Evolutionary conservation across 768 basidiomycete species (phyloP).

Genomic region (button mushroom (Agaricus bisporus)): DNA sequence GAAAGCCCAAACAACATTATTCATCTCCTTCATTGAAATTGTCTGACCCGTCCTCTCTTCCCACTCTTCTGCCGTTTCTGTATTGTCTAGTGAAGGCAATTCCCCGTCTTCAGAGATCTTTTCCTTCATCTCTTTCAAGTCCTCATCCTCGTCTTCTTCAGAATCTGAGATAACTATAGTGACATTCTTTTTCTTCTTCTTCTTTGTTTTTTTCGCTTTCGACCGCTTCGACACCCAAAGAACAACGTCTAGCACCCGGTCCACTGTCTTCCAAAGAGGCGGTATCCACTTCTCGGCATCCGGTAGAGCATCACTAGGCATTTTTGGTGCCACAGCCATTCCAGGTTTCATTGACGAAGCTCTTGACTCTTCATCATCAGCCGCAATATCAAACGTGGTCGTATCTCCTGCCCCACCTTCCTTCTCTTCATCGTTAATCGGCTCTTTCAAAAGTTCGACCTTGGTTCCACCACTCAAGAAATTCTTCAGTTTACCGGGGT

Average conservation of each 20-base stretch:
- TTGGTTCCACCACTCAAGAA: slow-evolving; percentile 68
- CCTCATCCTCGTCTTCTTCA: slow-evolving; percentile 23
- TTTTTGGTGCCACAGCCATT: slow-evolving; percentile 18
- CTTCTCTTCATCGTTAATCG: slow-evolving; percentile 26
- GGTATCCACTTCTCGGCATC: slow-evolving; percentile 78
- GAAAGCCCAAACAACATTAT: slow-evolving; percentile 73
- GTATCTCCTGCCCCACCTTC: slow-evolving; percentile 22
- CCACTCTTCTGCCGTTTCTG: slow-evolving; percentile 62
- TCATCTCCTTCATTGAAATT: slow-evolving; percentile 44
- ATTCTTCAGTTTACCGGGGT: slow-evolving; percentile 62
- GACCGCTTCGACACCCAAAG: slow-evolving; percentile 44
- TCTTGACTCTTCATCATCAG: slow-evolving; percentile 32
- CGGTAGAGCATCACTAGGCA: slow-evolving; percentile 37
- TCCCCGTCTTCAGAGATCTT: slow-evolving; percentile 54
- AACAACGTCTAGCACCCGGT: slow-evolving; percentile 81
- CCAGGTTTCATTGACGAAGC: slow-evolving; percentile 27
- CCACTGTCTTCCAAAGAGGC: slow-evolving; percentile 79
- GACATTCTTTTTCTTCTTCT: slow-evolving; percentile 22
- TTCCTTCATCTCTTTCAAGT: slow-evolving; percentile 22
- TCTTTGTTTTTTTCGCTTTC: slow-evolving; percentile 12
- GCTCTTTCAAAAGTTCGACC: slow-evolving; percentile 54
- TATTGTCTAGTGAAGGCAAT: slow-evolving; percentile 47
- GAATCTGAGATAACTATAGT: slow-evolving; percentile 25
- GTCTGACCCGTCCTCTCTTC: slow-evolving; percentile 34
- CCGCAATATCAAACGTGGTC: slow-evolving; percentile 26